Evolutionary conservation across 768 basidiomycete genomes (phyloP).

Genomic region (Termitomyces sp.): DNA sequence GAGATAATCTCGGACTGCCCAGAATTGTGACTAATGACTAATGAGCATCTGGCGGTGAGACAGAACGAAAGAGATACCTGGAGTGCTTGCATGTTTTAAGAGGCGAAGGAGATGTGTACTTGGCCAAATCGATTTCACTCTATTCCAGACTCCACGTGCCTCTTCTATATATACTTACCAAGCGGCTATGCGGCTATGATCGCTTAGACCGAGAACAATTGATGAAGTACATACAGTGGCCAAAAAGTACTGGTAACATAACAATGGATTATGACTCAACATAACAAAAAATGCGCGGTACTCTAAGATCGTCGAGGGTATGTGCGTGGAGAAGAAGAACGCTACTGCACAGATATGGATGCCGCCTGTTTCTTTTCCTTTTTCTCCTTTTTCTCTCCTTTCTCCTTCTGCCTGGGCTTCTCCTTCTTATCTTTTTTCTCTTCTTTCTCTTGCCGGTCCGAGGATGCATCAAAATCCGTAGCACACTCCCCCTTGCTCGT

Average conservation of each 20-base stretch:
- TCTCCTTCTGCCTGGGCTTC: conserved; percentile 14
- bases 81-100: conserved; percentile 32
- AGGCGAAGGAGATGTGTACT: conserved; percentile 11
- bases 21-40: conserved; percentile 11
- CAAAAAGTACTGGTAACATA: not conserved
- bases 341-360: conserved; percentile 13
- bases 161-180: conserved; percentile 9
- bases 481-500: not conserved
- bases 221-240: not conserved
- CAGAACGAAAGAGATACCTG: conserved; percentile 22
- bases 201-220: not conserved
- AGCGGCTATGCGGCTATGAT: not conserved
- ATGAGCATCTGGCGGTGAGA: not conserved
- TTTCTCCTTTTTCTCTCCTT: conserved; percentile 14
- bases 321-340: not conserved
- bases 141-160: conserved; percentile 23
- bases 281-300: not conserved
- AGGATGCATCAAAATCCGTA: conserved; percentile 6
- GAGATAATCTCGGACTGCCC: conserved; percentile 80
- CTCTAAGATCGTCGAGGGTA: not conserved
- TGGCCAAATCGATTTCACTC: conserved; percentile 24
- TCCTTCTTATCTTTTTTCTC: not conserved
- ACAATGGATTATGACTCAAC: not conserved
- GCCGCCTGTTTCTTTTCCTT: conserved; percentile 15
- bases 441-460: conserved; percentile 12